Percentiles rank a stretch among this genome's conserved stretches.
These are phyloP conservation scores for Ulmus americana DNA, from an alignment of 331 rosid species.

Conservation along the genomic window DNA sequence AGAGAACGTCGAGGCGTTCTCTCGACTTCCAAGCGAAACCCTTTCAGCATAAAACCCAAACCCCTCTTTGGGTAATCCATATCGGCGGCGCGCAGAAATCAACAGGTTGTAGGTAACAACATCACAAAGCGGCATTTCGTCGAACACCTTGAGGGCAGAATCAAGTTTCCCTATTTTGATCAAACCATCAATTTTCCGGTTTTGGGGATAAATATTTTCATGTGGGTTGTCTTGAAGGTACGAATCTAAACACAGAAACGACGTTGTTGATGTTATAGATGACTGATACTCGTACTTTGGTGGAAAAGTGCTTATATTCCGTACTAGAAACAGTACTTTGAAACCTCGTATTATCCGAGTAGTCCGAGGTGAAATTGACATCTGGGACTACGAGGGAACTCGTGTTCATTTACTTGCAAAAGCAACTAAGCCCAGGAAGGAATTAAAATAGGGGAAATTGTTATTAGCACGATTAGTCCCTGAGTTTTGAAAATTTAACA, in stretches of 20 bases:
- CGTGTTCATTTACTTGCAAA: no score
- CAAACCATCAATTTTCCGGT: conserved; percentile 36
- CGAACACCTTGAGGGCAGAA: conserved; percentile 47
- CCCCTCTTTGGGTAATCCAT: conserved; percentile 33
- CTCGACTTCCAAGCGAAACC: conserved; percentile 47
- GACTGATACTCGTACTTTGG: background rate
- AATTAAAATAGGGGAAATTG: no score
- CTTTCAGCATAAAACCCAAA: conserved; percentile 47
- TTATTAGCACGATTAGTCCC: no score
- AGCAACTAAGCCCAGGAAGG: no score
- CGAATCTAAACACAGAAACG: conserved; percentile 20
- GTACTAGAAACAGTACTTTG: conserved; percentile 16
- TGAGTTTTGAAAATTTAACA: background rate
- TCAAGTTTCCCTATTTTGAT: conserved; percentile 37
- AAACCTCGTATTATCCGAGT: background rate
- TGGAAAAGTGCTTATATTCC: conserved; percentile 21
- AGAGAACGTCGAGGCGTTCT: conserved; percentile 49
- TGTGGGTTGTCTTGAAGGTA: conserved; percentile 13
- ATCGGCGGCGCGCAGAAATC: conserved; percentile 43
- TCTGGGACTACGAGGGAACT: background rate
- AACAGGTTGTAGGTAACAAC: conserved; percentile 65
- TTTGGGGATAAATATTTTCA: conserved; percentile 37
- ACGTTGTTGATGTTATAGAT: conserved; percentile 13
- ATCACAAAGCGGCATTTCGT: conserved; percentile 48
- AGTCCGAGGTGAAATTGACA: conserved; percentile 5